Evolutionary conservation across 345 rosid species (phyloP).

Genomic region (Moricandia arvensis): DNA sequence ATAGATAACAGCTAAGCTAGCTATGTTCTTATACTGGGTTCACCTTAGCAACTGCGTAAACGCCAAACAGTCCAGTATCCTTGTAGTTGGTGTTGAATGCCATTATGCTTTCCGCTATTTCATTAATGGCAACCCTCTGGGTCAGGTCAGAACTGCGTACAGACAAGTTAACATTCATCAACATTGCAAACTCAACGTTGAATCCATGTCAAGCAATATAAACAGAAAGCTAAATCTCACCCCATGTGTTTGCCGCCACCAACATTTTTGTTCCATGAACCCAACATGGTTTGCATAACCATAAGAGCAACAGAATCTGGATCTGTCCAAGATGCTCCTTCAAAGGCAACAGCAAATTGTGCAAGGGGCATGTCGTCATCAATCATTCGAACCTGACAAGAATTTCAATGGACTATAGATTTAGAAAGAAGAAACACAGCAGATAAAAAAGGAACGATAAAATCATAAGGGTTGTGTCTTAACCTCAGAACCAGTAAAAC

Average conservation of each 20-base stretch:
- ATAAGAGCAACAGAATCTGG: constrained; percentile 93
- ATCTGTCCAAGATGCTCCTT: constrained; percentile 98
- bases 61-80: constrained; percentile 96
- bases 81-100: constrained; percentile 99
- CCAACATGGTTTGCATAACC: constrained; percentile 99
- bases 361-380: constrained; percentile 95
- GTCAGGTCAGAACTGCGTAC: constrained; percentile 75
- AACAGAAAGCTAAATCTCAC: constrained; percentile 44
- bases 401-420: not conserved
- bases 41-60: constrained; percentile 98
- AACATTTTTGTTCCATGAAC: constrained; percentile 85
- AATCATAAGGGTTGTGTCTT: constrained; percentile 18
- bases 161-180: constrained; percentile 28
- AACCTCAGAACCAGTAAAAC: constrained; percentile 98
- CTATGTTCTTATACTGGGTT: not conserved
- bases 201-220: not conserved
- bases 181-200: not conserved
- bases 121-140: constrained; percentile 81
- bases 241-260: constrained; percentile 99
- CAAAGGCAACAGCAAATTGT: constrained; percentile 96
- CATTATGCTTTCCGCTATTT: constrained; percentile 95
- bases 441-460: not conserved
- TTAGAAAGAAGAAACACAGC: constrained; percentile 9
- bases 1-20: not conserved
- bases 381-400: constrained; percentile 78